Base-by-base conservation (phyloP, 139 green algal genomes). In the Edaphochlamys debaryana region DNA sequence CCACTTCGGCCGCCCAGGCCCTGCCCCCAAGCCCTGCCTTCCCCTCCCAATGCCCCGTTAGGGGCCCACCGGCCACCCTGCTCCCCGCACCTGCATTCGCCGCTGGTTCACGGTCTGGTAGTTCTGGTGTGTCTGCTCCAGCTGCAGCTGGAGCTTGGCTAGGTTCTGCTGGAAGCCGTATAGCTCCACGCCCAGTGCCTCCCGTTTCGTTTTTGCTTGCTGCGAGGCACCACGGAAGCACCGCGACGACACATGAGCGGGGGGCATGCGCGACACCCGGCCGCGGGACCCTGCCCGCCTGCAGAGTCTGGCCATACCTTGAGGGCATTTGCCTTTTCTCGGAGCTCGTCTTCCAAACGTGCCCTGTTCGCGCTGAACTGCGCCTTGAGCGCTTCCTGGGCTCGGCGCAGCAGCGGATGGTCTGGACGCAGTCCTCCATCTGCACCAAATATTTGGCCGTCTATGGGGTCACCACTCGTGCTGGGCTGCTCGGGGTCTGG, bases 81-180 rank as follows among this genome's bases (percentile, higher is more conserved):
- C 27, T 23, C 60, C 60, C 8, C 29, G 30, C 60, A 45, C 69
- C 88, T 90, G 75, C 37, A 67, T 15, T 0, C 93, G 80, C 20
- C 85, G 76, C 4, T 77, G 74, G 73, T 73, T 92, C 68, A 94
- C 87, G 22, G 79, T 54, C 25, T 90, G 84, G 64, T 90, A 92
- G 78, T 91, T 91, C 32, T 96, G 92, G 68, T 96, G 91, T 11
- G 92, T 89, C 63, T 92, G 86, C 69, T 97, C 96, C 78, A 98
- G 88, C 8, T 79, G 56, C 82, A 95, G 89, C 90, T 98, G 95
- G 69, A 98, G 91, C 74, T 92, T 91, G 22, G 94, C 95, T 37
- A 98, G 89, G 62, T 95, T 93, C 87, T 98, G 94, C 90, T 98
- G 96, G 64, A 95, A 96, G 37, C 94, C 94, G 84, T 98, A 98